phyloP scores from a whole-genome alignment of 108 stramenopile genomes.

The Conticribra weissflogii region DNA sequence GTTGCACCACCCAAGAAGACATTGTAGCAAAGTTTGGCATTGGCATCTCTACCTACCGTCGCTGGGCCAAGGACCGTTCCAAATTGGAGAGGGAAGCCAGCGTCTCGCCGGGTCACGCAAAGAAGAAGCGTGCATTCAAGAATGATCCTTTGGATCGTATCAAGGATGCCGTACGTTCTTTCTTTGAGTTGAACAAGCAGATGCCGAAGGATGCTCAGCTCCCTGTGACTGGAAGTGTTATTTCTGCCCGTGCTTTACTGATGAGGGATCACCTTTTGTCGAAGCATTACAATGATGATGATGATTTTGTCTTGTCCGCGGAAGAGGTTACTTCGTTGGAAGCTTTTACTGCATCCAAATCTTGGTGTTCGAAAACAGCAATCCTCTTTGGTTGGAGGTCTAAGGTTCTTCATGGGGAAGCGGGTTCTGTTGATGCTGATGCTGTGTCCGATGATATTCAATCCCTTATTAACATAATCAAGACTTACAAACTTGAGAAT shows the following conservation, averaged over 20 bases:
- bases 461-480: not conserved
- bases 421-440: not conserved
- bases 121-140: not conserved
- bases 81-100: not conserved
- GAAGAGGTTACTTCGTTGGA: not conserved
- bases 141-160: not conserved
- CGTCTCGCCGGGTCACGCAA: not conserved
- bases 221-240: not conserved
- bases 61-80: not conserved
- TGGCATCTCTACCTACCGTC: not conserved
- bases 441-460: not conserved
- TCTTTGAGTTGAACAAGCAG: not conserved
- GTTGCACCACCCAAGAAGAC: not conserved
- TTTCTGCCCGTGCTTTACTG: not conserved
- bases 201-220: slow-evolving; percentile 1
- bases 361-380: not conserved
- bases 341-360: not conserved
- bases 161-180: not conserved
- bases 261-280: not conserved
- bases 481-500: not conserved
- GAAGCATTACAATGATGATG: not conserved
- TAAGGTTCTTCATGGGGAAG: not conserved
- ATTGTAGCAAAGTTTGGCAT: not conserved
- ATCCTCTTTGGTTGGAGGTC: not conserved
- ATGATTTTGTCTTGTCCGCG: not conserved